phyloP scores from a whole-genome alignment of 371 early-diverging fungal species.

The Mortierella sp. region DNA sequence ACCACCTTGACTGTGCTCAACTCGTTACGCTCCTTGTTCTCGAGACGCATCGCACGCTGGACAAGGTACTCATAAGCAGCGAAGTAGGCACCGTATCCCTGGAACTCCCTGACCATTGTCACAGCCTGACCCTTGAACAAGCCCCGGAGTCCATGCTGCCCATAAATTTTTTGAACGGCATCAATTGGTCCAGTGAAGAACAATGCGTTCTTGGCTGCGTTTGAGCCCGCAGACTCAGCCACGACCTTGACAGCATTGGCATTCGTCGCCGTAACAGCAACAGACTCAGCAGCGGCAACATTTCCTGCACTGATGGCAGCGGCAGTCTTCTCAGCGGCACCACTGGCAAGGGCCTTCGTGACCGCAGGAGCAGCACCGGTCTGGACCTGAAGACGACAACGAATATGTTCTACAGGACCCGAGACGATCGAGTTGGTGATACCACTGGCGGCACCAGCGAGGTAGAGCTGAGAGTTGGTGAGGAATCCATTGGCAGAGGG shows the following conservation, averaged over 20 bases:
- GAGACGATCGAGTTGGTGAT: constrained; percentile 86
- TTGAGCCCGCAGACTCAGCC: constrained; percentile 24
- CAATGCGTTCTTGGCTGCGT: constrained; percentile 30
- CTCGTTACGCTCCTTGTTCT: constrained; percentile 65
- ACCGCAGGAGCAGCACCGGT: constrained; percentile 48
- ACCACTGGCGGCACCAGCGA: constrained; percentile 86
- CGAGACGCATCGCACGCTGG: constrained; percentile 68
- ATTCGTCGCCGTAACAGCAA: constrained; percentile 15
- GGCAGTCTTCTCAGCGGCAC: constrained; percentile 7
- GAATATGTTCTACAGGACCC: constrained; percentile 87
- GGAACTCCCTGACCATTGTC: constrained; percentile 83
- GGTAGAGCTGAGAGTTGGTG: constrained; percentile 74
- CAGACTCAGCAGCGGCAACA: constrained; percentile 8
- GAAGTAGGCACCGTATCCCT: constrained; percentile 86
- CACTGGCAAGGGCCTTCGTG: constrained; percentile 21
- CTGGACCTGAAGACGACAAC: constrained; percentile 84
- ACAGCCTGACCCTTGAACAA: constrained; percentile 87
- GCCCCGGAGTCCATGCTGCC: constrained; percentile 75
- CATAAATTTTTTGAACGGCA: constrained; percentile 79
- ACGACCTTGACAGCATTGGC: constrained; percentile 40
- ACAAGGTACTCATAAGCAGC: constrained; percentile 83
- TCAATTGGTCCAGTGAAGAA: constrained; percentile 78
- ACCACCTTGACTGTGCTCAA: constrained; percentile 75
- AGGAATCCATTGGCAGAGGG: constrained; percentile 58
- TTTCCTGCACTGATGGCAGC: constrained; percentile 1